These are phyloP conservation scores for Daldinia loculata DNA, from an alignment of 495 filamentous ascomycete species.

Conservation along the genomic window DNA sequence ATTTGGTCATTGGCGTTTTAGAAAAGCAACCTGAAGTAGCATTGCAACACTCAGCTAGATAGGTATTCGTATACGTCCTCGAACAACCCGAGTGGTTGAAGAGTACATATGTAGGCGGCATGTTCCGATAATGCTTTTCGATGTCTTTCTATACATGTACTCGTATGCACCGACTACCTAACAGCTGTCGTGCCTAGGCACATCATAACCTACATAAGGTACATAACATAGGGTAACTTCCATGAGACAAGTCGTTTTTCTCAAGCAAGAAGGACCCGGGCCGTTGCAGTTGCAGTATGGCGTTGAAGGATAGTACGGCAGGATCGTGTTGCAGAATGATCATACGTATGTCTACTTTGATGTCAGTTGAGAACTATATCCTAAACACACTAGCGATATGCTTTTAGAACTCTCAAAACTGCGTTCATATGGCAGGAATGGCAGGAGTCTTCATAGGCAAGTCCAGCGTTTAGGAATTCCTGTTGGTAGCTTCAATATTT, in stretches of 20 bases:
- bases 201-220: background rate
- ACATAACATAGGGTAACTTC: background rate
- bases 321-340: background rate
- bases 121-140: background rate
- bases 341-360: constrained; percentile 6
- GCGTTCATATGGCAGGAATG: background rate
- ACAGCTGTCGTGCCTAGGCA: background rate
- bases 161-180: background rate
- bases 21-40: background rate
- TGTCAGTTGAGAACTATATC: constrained; percentile 11
- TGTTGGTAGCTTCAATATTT: background rate
- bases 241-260: background rate
- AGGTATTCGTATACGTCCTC: background rate
- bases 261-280: background rate
- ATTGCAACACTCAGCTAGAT: background rate
- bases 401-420: background rate
- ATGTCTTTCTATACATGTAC: background rate
- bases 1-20: background rate
- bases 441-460: background rate
- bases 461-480: background rate
- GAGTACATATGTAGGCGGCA: background rate
- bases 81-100: constrained; percentile 15
- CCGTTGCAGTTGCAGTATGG: background rate
- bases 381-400: background rate
- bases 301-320: background rate